A percentile compares a stretch with the other conserved stretches of the same genome.
Evolutionary conservation across 2,329 filamentous ascomycete genomes (phyloP).

Genomic region (Aspergillus candidus): DNA sequence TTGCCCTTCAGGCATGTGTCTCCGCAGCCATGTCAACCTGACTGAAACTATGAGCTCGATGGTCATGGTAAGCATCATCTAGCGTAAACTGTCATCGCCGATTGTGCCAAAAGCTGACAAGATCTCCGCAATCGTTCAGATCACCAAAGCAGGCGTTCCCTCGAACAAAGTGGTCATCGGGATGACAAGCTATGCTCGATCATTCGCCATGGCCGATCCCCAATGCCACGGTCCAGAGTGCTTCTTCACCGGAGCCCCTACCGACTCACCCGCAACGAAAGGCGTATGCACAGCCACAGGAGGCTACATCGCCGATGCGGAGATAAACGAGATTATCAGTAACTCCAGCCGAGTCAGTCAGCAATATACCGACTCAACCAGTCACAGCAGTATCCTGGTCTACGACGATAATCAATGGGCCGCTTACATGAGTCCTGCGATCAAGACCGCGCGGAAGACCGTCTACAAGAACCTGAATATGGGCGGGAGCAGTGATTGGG

Average conservation of each 20-base stretch:
- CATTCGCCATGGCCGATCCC: conserved; percentile 28
- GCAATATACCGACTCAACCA: conserved; percentile 7
- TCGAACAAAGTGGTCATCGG: conserved; percentile 24
- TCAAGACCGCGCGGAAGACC: conserved; percentile 16
- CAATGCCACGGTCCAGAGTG: conserved; percentile 30
- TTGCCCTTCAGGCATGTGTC: conserved; percentile 25
- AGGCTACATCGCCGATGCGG: conserved; percentile 38
- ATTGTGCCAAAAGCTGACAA: conserved; percentile 28
- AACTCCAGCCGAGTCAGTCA: not conserved
- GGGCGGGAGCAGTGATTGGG: conserved; percentile 30
- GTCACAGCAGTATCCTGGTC: conserved; percentile 23
- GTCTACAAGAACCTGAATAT: conserved; percentile 21
- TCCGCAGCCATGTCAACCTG: conserved; percentile 38
- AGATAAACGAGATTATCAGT: conserved; percentile 24
- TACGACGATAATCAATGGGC: conserved; percentile 31
- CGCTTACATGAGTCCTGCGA: conserved; percentile 25
- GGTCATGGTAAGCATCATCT: conserved; percentile 27
- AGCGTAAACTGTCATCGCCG: conserved; percentile 24
- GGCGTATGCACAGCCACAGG: conserved; percentile 31
- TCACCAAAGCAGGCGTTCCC: conserved; percentile 7
- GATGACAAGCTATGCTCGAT: conserved; percentile 32
- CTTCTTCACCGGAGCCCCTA: conserved; percentile 24
- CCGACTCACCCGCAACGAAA: conserved; percentile 21
- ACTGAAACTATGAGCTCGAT: conserved; percentile 34
- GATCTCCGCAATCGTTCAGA: conserved; percentile 23